These are phyloP conservation scores for Brasenia schreberi DNA, from an alignment of 164 flowering plant genomes.

Conservation along the genomic window DNA sequence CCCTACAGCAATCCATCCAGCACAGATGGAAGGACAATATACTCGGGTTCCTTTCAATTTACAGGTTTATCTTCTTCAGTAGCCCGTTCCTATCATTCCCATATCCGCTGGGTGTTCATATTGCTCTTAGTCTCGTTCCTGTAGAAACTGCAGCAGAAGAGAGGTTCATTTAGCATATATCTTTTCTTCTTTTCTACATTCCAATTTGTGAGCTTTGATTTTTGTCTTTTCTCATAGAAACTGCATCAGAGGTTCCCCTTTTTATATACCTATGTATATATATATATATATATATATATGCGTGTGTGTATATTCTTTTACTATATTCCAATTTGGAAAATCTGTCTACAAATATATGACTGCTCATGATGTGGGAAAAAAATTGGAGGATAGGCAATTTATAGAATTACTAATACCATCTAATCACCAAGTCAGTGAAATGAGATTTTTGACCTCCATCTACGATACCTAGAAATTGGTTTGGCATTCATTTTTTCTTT, in stretches of 20 bases:
- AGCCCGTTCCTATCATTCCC: constrained; percentile 11
- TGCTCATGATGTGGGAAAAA: not conserved
- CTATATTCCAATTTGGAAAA: not conserved
- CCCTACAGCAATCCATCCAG: constrained; percentile 24
- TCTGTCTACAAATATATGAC: no score
- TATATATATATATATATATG: no score
- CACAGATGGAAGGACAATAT: constrained; percentile 34
- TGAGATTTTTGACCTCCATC: no score
- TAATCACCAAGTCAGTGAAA: no score
- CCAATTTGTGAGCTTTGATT: not conserved
- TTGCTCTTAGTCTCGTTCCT: not conserved
- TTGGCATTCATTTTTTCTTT: no score
- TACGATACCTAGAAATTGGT: no score
- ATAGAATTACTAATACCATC: no score
- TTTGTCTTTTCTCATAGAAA: no score
- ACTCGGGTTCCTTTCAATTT: constrained; percentile 66
- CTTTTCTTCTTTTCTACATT: not conserved
- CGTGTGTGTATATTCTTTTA: no score
- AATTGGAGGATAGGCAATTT: not conserved
- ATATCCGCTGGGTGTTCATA: constrained; percentile 10
- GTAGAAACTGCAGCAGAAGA: no score
- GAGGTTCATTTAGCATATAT: not conserved
- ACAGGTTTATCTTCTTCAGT: constrained; percentile 34
- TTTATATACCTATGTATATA: no score
- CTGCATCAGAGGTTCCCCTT: no score